Evolutionary conservation across 768 basidiomycete genomes (phyloP), one percentile per base, ranked within the genome.

Genomic region (Macrolepiota albuminosa): DNA sequence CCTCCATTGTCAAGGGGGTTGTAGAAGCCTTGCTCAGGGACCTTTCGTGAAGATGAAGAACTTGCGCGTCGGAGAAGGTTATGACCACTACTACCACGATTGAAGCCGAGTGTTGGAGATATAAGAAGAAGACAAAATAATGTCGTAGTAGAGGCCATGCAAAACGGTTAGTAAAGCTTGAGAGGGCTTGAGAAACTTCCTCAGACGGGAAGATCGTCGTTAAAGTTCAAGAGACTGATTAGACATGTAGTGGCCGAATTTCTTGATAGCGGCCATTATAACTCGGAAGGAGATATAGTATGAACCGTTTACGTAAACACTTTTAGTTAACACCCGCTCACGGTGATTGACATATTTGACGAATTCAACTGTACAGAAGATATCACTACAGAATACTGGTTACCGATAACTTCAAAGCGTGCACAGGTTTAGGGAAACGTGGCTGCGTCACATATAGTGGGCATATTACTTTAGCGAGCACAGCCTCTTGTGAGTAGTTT

Each of bases 11-110:
- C 65, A 8, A 68, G 57, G 1, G 90, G 89, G 61, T 81, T 75
- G 63, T 81, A 86, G 69, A 80, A 94, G 3, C 89, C 91, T 45
- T 70, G 67, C 7, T 77, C 61, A 4, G 86, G 83, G 14, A 82
- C 75, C 56, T 70, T 75, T 58, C 74, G 68, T 26, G 70, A 57
- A n/a, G 63, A 54, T 33, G 57, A 61, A 45, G 58, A 59, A 45
- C 39, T 54, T 7, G 61, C 57, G 18, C 66, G 66, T 45, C 64
- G 56, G 26, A 49, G 42, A 14, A 60, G 31, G n/a, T 34, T 56
- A 42, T 58, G 29, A 10, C 40, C 50, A 21, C 46, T 50, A 33
- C 47, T 14, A 42, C 43, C 61, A 55, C 61, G 55, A 24, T 64
- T 63, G 14, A 56, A 56, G 42, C 63, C 56, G 37, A 73, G 59